Conservation (phyloP, 2,329 filamentous ascomycete species). For the Tolypocladium ophioglossoides region DNA sequence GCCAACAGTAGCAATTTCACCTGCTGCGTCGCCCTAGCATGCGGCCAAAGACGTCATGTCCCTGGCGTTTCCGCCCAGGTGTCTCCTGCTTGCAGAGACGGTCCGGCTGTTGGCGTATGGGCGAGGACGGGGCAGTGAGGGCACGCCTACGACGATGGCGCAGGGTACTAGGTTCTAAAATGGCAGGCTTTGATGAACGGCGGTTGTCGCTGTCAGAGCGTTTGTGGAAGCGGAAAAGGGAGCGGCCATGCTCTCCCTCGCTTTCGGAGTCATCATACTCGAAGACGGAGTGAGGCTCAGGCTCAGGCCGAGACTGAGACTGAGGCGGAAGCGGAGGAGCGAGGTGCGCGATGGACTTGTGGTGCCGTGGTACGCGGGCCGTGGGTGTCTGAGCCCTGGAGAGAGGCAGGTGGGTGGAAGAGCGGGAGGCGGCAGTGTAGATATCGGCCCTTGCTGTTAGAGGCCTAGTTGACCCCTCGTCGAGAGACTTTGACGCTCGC, state of each 20-base stretch:
- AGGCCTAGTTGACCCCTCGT: background rate
- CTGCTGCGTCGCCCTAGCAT: constrained; percentile 24
- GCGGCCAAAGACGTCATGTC: constrained; percentile 24
- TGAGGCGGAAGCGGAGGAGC: constrained; percentile 12
- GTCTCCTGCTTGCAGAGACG: constrained; percentile 1
- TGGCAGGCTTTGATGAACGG: constrained; percentile 6
- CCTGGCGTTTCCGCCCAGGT: constrained; percentile 15
- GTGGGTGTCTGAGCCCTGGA: constrained; percentile 6
- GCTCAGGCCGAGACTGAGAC: constrained; percentile 12
- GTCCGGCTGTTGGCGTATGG: constrained; percentile 3
- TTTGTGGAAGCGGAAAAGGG: constrained; percentile 34
- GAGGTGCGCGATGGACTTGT: constrained; percentile 14
- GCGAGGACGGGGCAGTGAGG: constrained; percentile 13
- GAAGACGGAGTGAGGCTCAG: constrained; percentile 32
- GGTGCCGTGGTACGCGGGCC: constrained; percentile 10
- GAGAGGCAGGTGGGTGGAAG: constrained; percentile 12
- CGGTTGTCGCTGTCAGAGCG: constrained; percentile 23
- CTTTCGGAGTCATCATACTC: constrained; percentile 37
- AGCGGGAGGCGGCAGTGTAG: constrained; percentile 12
- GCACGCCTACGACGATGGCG: constrained; percentile 7
- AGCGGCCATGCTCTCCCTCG: constrained; percentile 20
- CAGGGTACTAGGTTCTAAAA: background rate
- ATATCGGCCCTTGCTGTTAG: constrained; percentile 4
- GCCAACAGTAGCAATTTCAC: background rate
- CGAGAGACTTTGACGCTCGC: background rate